Evolutionary conservation across 1,284 basidiomycete species (phyloP), one percentile per base, ranked within the genome.

Genomic region (Cryptococcus sp.): DNA sequence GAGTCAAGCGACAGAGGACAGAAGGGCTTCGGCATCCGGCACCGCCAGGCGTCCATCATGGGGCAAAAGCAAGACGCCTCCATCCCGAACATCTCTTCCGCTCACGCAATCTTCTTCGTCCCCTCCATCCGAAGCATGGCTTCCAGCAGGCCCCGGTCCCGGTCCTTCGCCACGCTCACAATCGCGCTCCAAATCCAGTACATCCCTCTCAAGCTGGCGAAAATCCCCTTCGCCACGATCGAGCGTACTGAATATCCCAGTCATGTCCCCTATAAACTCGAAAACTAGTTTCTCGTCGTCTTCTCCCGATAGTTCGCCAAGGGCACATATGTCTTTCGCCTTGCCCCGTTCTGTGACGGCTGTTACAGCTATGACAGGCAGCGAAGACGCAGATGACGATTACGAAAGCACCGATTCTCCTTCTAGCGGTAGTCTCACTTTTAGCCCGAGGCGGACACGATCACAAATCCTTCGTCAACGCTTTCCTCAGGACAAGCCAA

Each of bases 381-480:
- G 69, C 46, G 74, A 74, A 56, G 74, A 75, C 54, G 75, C 69
- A 6, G 75, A 76, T 57, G 75, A 74, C 57, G 73, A 75, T 50
- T 64, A 67, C 20, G 70, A 72, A 26, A 65, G 61, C 37, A 58
- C 59, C 16, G 65, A 69, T 49, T 73, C 70, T n/a, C 66, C 67
- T 34, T 74, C 72, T 3, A 68, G 66, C 0, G 75, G 68, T 6
- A 69, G 66, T 3, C 45, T 77, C 11, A 64, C 67, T 1, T 77
- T 77, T 54, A 64, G 61, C n/a, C 67, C 75, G 1, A 73, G 73
- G 45, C 57, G 63, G 5, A 54, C 43, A 8, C 44, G 46, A 29
- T 41, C 39, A 3, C 29, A 48, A 40, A 46, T 26, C 17, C 37
- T 58, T 16, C 39, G 60, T 23, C 56, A 58, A n/a, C 39, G 65